phyloP scores from a whole-genome alignment of 164 flowering plant species.

The Buxus sempervirens region DNA sequence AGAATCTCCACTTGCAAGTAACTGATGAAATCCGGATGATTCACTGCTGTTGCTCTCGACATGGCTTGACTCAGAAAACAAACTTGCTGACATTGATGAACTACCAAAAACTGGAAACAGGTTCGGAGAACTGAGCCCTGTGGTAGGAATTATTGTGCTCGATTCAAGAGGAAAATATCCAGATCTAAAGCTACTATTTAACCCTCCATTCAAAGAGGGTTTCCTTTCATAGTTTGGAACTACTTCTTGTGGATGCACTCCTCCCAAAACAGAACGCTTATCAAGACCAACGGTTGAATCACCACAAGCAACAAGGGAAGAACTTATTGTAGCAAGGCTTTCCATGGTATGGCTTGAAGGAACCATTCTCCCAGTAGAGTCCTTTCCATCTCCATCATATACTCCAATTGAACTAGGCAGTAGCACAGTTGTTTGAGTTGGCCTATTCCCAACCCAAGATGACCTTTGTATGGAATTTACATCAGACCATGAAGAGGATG shows the following conservation, averaged over 20 bases:
- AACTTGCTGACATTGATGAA: conserved; percentile 12
- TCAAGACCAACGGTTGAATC: conserved; percentile 17
- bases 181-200: conserved; percentile 11
- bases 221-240: conserved; percentile 10
- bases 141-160: conserved; percentile 1
- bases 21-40: conserved; percentile 20
- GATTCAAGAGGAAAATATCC: conserved; percentile 14
- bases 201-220: conserved; percentile 6
- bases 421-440: conserved; percentile 19
- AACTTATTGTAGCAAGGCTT: not conserved
- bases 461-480: conserved; percentile 16
- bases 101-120: conserved; percentile 7
- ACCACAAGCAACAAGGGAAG: conserved; percentile 16
- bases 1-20: conserved; percentile 19
- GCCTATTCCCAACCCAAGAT: conserved; percentile 22
- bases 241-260: conserved; percentile 11
- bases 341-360: conserved; percentile 11
- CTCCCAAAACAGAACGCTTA: conserved; percentile 17
- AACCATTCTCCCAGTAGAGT: conserved; percentile 6
- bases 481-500: conserved; percentile 32
- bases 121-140: conserved; percentile 11
- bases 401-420: conserved; percentile 15
- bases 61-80: conserved; percentile 12
- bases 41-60: conserved; percentile 25
- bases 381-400: conserved; percentile 13